phyloP scores from a whole-genome alignment of 2,329 filamentous ascomycete genomes.

The Pseudogymnoascus sp. region DNA sequence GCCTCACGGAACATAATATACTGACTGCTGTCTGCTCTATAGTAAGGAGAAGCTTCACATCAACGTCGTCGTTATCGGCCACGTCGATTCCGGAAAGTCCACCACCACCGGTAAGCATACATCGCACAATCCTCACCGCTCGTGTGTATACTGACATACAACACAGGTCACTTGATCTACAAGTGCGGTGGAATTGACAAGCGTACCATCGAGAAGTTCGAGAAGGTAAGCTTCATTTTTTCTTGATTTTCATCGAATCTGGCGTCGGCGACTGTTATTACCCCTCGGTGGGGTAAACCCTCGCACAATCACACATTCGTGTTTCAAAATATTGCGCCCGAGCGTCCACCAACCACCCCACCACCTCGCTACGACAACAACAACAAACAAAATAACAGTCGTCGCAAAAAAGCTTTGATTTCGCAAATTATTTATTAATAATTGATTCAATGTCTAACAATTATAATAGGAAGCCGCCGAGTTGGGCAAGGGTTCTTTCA shows the following conservation, averaged over 20 bases:
- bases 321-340: conserved; percentile 16
- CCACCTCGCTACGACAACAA: conserved; percentile 16
- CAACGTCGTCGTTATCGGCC: conserved; percentile 98
- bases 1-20: conserved; percentile 16
- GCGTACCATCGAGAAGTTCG: conserved; percentile 99
- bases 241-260: conserved; percentile 10
- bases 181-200: conserved; percentile 99
- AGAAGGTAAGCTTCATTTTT: conserved; percentile 68
- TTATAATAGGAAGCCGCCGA: conserved; percentile 82
- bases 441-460: conserved; percentile 17
- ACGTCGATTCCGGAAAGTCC: conserved; percentile 99
- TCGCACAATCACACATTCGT: conserved; percentile 22
- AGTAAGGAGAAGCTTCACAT: conserved; percentile 97
- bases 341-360: conserved; percentile 14
- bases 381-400: conserved; percentile 11
- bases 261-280: conserved; percentile 24
- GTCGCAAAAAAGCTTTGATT: conserved; percentile 3
- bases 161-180: conserved; percentile 94
- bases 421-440: background rate
- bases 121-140: conserved; percentile 2
- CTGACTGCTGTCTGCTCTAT: conserved; percentile 26
- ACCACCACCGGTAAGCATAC: conserved; percentile 76
- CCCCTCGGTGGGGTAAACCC: conserved; percentile 28
- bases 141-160: conserved; percentile 25
- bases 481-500: conserved; percentile 99